phyloP scores from a whole-genome alignment of 495 filamentous ascomycete species.

The Xylaria bambusicola region DNA sequence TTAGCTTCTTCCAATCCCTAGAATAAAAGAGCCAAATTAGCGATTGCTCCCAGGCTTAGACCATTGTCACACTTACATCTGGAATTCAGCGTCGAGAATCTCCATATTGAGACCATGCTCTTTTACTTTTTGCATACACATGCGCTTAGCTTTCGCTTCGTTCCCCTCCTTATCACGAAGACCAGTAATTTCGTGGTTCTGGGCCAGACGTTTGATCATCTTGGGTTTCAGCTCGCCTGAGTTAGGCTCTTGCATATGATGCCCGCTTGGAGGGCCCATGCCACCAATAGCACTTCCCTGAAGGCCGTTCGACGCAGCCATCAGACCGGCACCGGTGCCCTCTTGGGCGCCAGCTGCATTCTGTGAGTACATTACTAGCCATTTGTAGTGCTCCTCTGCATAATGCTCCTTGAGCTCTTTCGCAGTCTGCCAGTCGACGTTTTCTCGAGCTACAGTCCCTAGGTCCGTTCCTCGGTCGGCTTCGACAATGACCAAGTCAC shows the following conservation, averaged over 20 bases:
- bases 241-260: slow-evolving; percentile 73
- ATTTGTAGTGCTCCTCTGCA: slow-evolving; percentile 90
- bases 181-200: slow-evolving; percentile 82
- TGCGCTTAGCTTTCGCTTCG: slow-evolving; percentile 94
- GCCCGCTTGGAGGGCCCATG: slow-evolving; percentile 69
- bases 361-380: slow-evolving; percentile 95
- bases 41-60: not conserved
- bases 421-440: slow-evolving; percentile 79
- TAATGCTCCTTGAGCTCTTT: slow-evolving; percentile 86
- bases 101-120: slow-evolving; percentile 97
- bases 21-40: slow-evolving; percentile 24
- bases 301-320: slow-evolving; percentile 59
- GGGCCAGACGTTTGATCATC: slow-evolving; percentile 91
- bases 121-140: slow-evolving; percentile 92
- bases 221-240: slow-evolving; percentile 85
- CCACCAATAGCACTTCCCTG: slow-evolving; percentile 70
- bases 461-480: slow-evolving; percentile 95
- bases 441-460: slow-evolving; percentile 84
- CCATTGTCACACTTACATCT: slow-evolving; percentile 69
- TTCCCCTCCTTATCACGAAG: slow-evolving; percentile 94
- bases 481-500: slow-evolving; percentile 95
- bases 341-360: slow-evolving; percentile 64
- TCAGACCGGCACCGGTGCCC: slow-evolving; percentile 53
- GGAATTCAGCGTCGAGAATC: slow-evolving; percentile 98
- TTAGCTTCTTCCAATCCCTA: slow-evolving; percentile 98